Evolutionary conservation across 805 yeast genomes (phyloP), one percentile per base, ranked within the genome.

Genomic region (Grigorovia yakushimaensis): DNA sequence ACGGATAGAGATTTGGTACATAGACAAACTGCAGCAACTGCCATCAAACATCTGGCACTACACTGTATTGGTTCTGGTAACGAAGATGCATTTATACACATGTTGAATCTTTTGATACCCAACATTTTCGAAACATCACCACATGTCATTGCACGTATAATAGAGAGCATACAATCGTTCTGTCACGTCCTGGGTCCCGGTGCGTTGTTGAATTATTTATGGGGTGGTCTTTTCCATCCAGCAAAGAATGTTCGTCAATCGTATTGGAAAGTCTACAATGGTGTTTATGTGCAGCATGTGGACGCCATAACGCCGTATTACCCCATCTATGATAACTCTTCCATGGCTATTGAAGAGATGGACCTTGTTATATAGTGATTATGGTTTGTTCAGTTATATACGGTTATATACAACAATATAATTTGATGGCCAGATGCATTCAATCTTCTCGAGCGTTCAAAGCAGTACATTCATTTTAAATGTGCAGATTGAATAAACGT

Each of bases 101-200:
- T 81, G 49, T 68, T 93, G 58, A 88, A 93, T 60, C 70, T 89
- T 44, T 64, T 93, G 19, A 67, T 88, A 65, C 98, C 99, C 1
- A 93, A 93, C 61, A 71, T 93, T 2, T 88, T 79, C 61, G 99
- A 91, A 63, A 85, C 96, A 0, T 88, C 97, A 0, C 98, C 98
- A 0, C 99, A 93, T 64, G 97, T 89, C 13, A 88, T 89, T 48
- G 73, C 71, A 9, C 77, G 98, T 53, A 80, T 93, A 1, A 52
- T 85, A 42, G 97, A 88, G 47, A 84, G 89, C 46, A 70, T 93
- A 23, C 88, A 84, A 49, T 82, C 86, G 1, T 60, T 88, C 23
- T 70, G 91, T 35, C 68, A 74, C 42, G 82, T 82, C 0, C 62
- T 89, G 13, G 99, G 99, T 0, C 73, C 77, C 5, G 96, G 95